A percentile compares a stretch with the other conserved stretches of the same genome.
Evolutionary conservation across 2,329 filamentous ascomycete genomes (phyloP).

Genomic region (Trichophyton mentagrophytes): DNA sequence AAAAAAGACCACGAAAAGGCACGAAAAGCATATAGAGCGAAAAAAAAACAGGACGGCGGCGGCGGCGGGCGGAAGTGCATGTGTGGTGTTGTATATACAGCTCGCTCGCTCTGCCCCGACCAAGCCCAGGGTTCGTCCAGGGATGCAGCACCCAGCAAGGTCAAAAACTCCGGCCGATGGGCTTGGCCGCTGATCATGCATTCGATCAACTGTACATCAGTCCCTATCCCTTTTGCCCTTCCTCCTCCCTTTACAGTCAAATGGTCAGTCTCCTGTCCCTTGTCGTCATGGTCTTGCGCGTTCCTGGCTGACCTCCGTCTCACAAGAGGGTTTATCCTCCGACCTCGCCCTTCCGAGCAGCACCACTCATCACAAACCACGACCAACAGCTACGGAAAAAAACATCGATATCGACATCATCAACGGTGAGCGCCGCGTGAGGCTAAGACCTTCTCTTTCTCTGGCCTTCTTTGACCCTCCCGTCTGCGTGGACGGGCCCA

Average conservation of each 20-base stretch:
- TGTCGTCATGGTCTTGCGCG: background rate
- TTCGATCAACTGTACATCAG: background rate
- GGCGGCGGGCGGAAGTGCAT: background rate
- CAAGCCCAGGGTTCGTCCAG: constrained; percentile 1
- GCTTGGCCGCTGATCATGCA: background rate
- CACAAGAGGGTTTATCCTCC: background rate
- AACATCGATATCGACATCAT: background rate
- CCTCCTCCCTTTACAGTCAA: background rate
- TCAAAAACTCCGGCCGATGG: background rate
- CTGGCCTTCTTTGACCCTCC: background rate
- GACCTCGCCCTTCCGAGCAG: background rate
- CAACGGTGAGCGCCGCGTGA: no score
- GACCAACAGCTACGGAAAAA: no score
- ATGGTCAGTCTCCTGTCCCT: background rate
- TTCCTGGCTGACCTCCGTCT: background rate
- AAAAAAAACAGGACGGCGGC: no score
- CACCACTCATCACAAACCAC: background rate
- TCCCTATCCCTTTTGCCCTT: background rate
- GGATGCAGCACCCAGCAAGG: background rate
- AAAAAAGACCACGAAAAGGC: background rate
- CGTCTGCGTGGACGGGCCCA: background rate
- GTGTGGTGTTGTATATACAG: background rate
- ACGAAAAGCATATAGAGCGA: no score
- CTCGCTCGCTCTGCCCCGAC: background rate
- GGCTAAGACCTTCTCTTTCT: background rate